A percentile compares a stretch with the other conserved stretches of the same genome.
Evolutionary conservation across 2,329 filamentous ascomycete species (phyloP).

Genomic region (Myriangium duriaei): DNA sequence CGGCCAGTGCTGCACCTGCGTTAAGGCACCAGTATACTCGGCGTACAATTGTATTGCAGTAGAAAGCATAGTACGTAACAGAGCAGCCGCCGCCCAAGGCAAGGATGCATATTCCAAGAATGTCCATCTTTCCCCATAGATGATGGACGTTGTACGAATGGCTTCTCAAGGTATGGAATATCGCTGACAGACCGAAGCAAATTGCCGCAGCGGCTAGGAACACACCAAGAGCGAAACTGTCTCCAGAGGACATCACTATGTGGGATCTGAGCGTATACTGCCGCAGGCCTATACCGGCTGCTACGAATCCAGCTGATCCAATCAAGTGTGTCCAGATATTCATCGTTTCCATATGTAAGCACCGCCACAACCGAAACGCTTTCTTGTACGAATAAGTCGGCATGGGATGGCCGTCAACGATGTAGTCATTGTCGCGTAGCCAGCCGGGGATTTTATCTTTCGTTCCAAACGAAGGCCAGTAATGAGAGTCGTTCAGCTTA

Average conservation of each 20-base stretch:
- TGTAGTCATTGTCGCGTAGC: constrained; percentile 19
- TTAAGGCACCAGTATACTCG: constrained; percentile 18
- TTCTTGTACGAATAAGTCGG: constrained; percentile 17
- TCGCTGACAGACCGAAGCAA: constrained; percentile 15
- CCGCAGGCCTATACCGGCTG: constrained; percentile 3
- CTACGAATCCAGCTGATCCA: constrained; percentile 1
- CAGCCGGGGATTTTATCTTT: constrained; percentile 18
- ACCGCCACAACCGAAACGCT: constrained; percentile 11
- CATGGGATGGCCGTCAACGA: constrained; percentile 18
- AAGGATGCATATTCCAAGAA: constrained; percentile 19
- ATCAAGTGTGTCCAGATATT: constrained; percentile 11
- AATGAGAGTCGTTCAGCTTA: constrained; percentile 6
- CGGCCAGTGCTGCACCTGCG: constrained; percentile 11
- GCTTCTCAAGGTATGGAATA: constrained; percentile 21
- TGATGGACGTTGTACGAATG: constrained; percentile 22
- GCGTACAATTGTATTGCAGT: constrained; percentile 14
- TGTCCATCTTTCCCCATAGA: constrained; percentile 20
- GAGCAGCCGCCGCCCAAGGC: constrained; percentile 14
- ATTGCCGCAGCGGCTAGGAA: constrained; percentile 3
- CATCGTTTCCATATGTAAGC: constrained; percentile 10
- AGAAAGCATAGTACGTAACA: constrained; percentile 20
- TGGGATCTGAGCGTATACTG: neutral
- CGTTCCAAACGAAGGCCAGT: constrained; percentile 16
- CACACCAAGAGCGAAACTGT: constrained; percentile 5
- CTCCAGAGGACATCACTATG: neutral